Evolutionary conservation across 257 asterid genomes (phyloP), one percentile per base, ranked within the genome.

Genomic region (Ophiorrhiza pumila): DNA sequence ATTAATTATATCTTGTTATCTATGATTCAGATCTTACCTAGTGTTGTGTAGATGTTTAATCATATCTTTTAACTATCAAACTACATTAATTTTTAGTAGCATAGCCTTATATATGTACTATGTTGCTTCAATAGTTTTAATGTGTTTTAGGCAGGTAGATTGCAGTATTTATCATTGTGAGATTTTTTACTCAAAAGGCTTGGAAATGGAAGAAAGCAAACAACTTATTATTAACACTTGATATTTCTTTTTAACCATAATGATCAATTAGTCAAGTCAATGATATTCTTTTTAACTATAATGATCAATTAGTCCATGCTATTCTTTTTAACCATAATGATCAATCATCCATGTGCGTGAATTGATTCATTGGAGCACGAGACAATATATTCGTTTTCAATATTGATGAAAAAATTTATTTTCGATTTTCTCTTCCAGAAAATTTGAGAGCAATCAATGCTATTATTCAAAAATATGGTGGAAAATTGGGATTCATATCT

Each of bases 121-220:
- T n/a, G n/a, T n/a, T n/a, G n/a, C n/a, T n/a, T n/a, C n/a, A n/a
- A n/a, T n/a, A n/a, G n/a, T 20, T 32, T 46, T 25, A 18, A 45
- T 0, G 37, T 10, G 27, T 18, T 15, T 39, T 5, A 42, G 73
- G 62, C 18, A 10, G n/a, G 4, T 32, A 1, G 43, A 37, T 41
- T 39, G 20, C 2, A 34, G n/a, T 34, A 22, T 12, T 7, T 25
- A 77, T 22, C 3, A 5, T 0, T 60, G 75, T 29, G 82, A 84
- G n/a, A 52, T 79, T 25, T 81, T 77, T 32, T 76, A 84, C 49
- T 83, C 87, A 0, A 1, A n/a, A 42, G 49, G 3, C 9, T 0
- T 72, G 79, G 84, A 25, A 5, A 5, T 84, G 88, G 84, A 69
- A 7, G n/a, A n/a, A 6, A 13, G 29, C 4, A 17, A 25, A 63